Conservation (phyloP, 306 rosid species). For the Castanea mollissima region DNA sequence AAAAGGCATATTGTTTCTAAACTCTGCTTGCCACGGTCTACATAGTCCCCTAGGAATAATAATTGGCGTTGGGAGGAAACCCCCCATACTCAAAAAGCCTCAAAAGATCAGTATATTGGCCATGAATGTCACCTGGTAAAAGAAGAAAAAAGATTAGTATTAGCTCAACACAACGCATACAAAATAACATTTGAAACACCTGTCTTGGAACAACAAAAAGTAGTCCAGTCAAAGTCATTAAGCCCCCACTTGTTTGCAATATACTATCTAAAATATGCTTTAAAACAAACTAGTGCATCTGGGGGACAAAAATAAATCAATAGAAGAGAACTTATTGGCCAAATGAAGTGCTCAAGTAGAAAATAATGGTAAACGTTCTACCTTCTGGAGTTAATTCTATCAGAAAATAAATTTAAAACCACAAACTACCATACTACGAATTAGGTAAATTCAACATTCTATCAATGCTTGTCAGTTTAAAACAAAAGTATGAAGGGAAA, state of each 20-base stretch:
- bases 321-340: background rate
- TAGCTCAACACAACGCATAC: background rate
- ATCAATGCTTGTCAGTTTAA: background rate
- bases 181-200: background rate
- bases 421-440: background rate
- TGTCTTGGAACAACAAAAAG: background rate
- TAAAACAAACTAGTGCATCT: background rate
- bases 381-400: background rate
- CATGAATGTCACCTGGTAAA: slow-evolving; percentile 41
- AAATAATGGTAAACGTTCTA: background rate
- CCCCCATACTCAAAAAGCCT: slow-evolving; percentile 47
- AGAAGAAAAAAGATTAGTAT: background rate
- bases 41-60: slow-evolving; percentile 42
- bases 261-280: background rate
- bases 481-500: background rate
- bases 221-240: background rate
- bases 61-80: slow-evolving; percentile 41
- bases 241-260: background rate
- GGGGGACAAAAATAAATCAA: background rate
- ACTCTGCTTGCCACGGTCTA: slow-evolving; percentile 44
- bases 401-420: background rate
- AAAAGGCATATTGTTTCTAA: slow-evolving; percentile 45
- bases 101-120: slow-evolving; percentile 43
- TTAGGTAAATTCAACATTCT: background rate
- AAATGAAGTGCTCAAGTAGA: background rate